Conservation (phyloP, 805 yeast genomes). For the Candida nanaspora region DNA sequence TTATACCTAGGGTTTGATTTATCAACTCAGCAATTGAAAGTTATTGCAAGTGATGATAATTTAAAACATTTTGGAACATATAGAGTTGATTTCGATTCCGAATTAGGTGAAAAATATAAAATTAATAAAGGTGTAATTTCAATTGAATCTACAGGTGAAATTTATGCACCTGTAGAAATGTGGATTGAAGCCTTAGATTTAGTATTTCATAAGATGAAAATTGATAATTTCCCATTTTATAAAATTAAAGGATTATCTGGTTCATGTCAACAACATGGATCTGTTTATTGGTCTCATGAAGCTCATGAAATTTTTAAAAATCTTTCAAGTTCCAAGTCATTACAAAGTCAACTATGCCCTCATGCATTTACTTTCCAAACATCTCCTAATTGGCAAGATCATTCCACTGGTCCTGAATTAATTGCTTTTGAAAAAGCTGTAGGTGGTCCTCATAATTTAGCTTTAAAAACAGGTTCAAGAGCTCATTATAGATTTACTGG, state of each 20-base stretch:
- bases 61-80: slow-evolving; percentile 50
- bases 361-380: slow-evolving; percentile 52
- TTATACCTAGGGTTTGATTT: slow-evolving; percentile 71
- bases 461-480: slow-evolving; percentile 70
- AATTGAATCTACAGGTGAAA: slow-evolving; percentile 47
- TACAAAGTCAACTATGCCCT: slow-evolving; percentile 41
- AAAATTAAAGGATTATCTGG: slow-evolving; percentile 67
- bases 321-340: slow-evolving; percentile 26
- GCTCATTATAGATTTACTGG: slow-evolving; percentile 92
- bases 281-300: slow-evolving; percentile 65
- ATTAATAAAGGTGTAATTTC: slow-evolving; percentile 69
- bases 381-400: slow-evolving; percentile 95
- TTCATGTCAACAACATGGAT: slow-evolving; percentile 90
- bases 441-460: slow-evolving; percentile 56
- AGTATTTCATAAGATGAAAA: slow-evolving; percentile 44
- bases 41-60: slow-evolving; percentile 51
- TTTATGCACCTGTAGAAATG: slow-evolving; percentile 79
- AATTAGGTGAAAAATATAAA: slow-evolving; percentile 45
- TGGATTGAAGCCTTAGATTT: slow-evolving; percentile 82
- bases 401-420: slow-evolving; percentile 71
- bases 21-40: slow-evolving; percentile 84
- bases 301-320: slow-evolving; percentile 34
- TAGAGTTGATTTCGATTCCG: slow-evolving; percentile 66
- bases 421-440: slow-evolving; percentile 48
- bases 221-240: slow-evolving; percentile 47